Evolutionary conservation across 345 rosid genomes (phyloP), one percentile per base, ranked within the genome.

Genomic region (Bruguiera gymnorhiza): DNA sequence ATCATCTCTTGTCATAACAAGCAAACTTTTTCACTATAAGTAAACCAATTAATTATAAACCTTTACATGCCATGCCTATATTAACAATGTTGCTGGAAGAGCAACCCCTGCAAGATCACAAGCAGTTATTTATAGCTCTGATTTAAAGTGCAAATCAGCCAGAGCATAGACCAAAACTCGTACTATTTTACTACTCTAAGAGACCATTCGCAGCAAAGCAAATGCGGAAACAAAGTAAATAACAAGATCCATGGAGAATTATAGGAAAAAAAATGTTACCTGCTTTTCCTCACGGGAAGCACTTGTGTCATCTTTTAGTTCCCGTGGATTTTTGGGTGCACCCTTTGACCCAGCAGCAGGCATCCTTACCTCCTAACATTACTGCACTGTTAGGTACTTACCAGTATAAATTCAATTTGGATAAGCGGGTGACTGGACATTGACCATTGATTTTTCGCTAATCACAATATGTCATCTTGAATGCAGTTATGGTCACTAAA

Each of bases 281-380:
- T 85, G 86, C 70, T 88, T 95, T 76, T 88, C 99, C 70, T 92
- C 98, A 53, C 98, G 95, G 31, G 92, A 78, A 72, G 95, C 70
- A 78, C 79, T 89, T 6, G 96, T 92, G 68, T 95, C 98, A 74
- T 90, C 97, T 71, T 91, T 95, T 75, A 95, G 72, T 78, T 88
- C 92, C 71, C 80, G 85, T 18, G 84, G 87, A 29, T 77, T 89
- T 80, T 92, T 95, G 36, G 86, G 81, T 18, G 78, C 82, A 29
- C 90, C 98, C 80, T 90, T 95, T 52, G 91, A 76, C 68, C 98
- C 97, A 69, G 99, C 97, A 67, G 99, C 97, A 34, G 98, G 99
- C 94, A 95, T 88, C 83, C 99, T 82, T 77, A 90, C 98, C 87
- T 95, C 99, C 98, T 92, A 83, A 50, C 72, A 81, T 76, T 57